phyloP scores from a whole-genome alignment of 2,329 filamentous ascomycete genomes.

The Aureobasidium vineae region DNA sequence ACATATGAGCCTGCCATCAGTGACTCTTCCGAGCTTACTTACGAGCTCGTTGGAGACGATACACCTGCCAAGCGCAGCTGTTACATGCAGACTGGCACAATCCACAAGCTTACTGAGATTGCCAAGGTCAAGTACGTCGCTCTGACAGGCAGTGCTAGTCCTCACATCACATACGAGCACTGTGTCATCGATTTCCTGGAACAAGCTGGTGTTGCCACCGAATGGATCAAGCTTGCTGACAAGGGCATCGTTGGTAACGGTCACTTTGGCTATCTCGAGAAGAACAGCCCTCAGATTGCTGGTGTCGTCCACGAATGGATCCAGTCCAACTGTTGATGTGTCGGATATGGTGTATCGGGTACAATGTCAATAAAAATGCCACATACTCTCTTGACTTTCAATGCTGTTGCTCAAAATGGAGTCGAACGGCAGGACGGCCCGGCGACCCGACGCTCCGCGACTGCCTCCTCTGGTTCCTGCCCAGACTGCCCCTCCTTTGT shows the following conservation, averaged over 20 bases:
- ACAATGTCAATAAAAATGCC: neutral
- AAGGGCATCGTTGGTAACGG: constrained; percentile 54
- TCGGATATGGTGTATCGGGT: neutral
- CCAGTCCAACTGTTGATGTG: neutral
- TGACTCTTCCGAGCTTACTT: constrained; percentile 32
- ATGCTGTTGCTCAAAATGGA: neutral
- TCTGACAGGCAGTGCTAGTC: constrained; percentile 54
- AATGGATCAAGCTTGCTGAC: constrained; percentile 48
- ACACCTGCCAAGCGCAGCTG: constrained; percentile 39
- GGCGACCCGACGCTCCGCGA: neutral
- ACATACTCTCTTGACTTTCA: too few species aligned
- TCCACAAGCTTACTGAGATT: constrained; percentile 51
- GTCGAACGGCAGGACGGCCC: neutral
- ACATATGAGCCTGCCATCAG: constrained; percentile 38
- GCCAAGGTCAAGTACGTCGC: constrained; percentile 50
- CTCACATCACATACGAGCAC: constrained; percentile 56
- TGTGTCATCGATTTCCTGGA: constrained; percentile 53
- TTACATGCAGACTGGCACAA: constrained; percentile 42
- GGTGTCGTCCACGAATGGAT: constrained; percentile 36
- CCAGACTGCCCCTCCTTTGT: neutral
- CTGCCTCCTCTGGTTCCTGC: neutral
- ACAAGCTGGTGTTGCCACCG: constrained; percentile 52
- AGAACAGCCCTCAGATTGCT: constrained; percentile 50
- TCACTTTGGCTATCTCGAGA: constrained; percentile 56
- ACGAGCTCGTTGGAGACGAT: constrained; percentile 32